These are phyloP conservation scores for Aspergillus japonicus DNA, from an alignment of 2,329 filamentous ascomycete genomes.

Conservation along the genomic window DNA sequence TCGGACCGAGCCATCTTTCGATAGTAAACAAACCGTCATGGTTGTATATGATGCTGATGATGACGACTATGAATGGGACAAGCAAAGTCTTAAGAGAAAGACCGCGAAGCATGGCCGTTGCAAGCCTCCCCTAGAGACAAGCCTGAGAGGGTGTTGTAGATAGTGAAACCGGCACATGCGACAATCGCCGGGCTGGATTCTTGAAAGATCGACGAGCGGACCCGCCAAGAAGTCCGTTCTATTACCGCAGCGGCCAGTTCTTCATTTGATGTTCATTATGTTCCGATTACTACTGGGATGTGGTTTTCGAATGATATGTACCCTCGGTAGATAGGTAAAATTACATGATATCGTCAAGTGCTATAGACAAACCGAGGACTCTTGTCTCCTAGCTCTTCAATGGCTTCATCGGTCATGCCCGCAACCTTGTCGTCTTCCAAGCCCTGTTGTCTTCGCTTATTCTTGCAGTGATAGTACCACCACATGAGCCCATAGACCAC, in stretches of 20 bases:
- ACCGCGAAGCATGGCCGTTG: conserved; percentile 6
- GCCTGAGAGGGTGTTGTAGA: neutral
- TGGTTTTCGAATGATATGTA: neutral
- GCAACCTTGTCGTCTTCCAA: conserved; percentile 40
- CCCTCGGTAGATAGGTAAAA: too few relatives aligned
- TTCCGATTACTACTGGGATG: too few relatives aligned
- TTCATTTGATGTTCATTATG: neutral
- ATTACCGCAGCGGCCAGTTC: neutral
- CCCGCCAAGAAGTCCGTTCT: neutral
- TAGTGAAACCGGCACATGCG: neutral
- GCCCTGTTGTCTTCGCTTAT: conserved; percentile 42
- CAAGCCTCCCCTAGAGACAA: neutral
- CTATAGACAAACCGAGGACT: conserved; percentile 43
- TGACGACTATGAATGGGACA: conserved; percentile 11
- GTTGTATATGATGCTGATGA: conserved; percentile 13
- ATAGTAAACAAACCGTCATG: neutral
- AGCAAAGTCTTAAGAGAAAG: conserved; percentile 2
- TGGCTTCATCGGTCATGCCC: conserved; percentile 42
- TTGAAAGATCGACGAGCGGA: neutral
- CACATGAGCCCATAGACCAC: conserved; percentile 56
- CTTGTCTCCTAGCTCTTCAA: conserved; percentile 45
- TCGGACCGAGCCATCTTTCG: neutral
- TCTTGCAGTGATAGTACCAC: conserved; percentile 52
- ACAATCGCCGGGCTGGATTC: too few relatives aligned
- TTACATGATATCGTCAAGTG: conserved; percentile 23